Conservation (phyloP, 164 flowering plant genomes). For the Macadamia tetraphylla region DNA sequence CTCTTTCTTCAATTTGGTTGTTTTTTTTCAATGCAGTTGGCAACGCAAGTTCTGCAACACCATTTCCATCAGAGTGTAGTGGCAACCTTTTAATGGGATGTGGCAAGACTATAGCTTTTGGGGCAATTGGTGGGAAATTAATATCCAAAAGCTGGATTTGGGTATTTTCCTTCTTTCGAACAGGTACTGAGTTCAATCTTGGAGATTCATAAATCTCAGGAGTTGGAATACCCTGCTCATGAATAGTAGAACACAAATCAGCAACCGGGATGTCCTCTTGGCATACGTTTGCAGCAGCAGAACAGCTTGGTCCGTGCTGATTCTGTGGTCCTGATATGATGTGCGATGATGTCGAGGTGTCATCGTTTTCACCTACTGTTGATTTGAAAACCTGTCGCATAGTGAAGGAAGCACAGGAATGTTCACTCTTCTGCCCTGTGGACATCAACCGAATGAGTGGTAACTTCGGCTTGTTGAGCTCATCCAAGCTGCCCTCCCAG, state of each 20-base stretch:
- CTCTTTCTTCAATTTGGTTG: slow-evolving; percentile 15
- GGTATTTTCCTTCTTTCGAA: slow-evolving; percentile 36
- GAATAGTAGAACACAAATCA: slow-evolving; percentile 30
- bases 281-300: slow-evolving; percentile 25
- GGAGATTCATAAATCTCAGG: slow-evolving; percentile 89
- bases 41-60: slow-evolving; percentile 19
- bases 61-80: slow-evolving; percentile 37
- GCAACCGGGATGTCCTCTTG: slow-evolving; percentile 30
- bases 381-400: slow-evolving; percentile 72
- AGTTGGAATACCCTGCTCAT: slow-evolving; percentile 77
- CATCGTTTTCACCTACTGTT: slow-evolving; percentile 48
- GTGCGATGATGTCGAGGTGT: slow-evolving; percentile 50
- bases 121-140: slow-evolving; percentile 69
- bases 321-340: slow-evolving; percentile 35
- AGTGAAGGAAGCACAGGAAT: slow-evolving; percentile 82
- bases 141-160: slow-evolving; percentile 79
- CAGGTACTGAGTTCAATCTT: slow-evolving; percentile 49
- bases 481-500: slow-evolving; percentile 97
- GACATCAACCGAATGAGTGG: slow-evolving; percentile 86
- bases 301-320: slow-evolving; percentile 38
- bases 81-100: slow-evolving; percentile 24
- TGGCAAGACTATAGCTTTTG: slow-evolving; percentile 27
- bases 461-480: slow-evolving; percentile 77
- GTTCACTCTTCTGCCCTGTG: slow-evolving; percentile 79
- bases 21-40: slow-evolving; percentile 21